Evolutionary conservation across 805 yeast species (phyloP), one percentile per base, ranked within the genome.

Genomic region (Pichia manshurica): DNA sequence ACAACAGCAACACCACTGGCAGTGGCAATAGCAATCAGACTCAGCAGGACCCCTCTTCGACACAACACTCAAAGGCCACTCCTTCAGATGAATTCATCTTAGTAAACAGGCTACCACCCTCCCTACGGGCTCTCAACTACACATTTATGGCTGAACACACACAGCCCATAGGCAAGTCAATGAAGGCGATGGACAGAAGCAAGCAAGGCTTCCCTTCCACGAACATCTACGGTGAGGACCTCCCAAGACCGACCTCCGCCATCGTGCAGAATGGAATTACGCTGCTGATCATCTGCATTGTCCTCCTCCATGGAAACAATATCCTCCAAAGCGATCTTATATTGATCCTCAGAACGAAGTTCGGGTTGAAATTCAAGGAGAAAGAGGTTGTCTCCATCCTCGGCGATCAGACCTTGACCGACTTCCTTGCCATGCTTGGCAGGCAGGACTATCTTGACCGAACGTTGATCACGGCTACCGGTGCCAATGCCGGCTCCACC

Each of bases 291-390:
- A 34, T 66, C 2, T 46, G 62, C 3, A 48, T 59, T 7, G 44
- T 66, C 1, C 45, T 60, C 12, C 42, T 66, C 21, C 56, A 63
- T 40, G 61, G 56, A 3, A 63, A 65, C 42, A 55, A 58, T 29
- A 49, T 65, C 9, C 53, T 57, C 20, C 60, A 60, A 37, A 51
- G 52, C 29, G 68, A 66, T 28, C 47, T 66, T 8, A 44, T 57
- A 15, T 49, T 39, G 4, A 43, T 61, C 9, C 47, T 65, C 34
- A 51, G 49, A 12, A 52, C 51, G 2, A 57, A 55, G 23, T 63
- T 64, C 48, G 54, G 54, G 12, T 35, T 64, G 1, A 35, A 37
- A 12, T 56, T 55, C 39, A 49, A 51, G 31, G 66, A 63, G 31
- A 51, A 55, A 1, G 51, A 56, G 28, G 40, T 40, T 0, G 50